Conservation (phyloP, 495 filamentous ascomycete genomes). For the Tuber microsphaerosporum region DNA sequence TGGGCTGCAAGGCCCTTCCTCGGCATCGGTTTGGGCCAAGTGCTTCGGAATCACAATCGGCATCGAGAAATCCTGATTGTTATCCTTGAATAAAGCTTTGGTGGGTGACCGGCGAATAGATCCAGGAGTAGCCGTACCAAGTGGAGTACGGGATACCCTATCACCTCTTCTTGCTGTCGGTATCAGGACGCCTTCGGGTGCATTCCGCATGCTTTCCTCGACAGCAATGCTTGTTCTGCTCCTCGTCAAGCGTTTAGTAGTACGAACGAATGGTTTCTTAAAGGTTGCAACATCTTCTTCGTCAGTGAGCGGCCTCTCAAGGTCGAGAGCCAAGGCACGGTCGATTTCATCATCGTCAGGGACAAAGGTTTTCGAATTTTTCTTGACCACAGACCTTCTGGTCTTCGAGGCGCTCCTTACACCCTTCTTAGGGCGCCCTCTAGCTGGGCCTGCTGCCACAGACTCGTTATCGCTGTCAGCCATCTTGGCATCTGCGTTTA, state of each 20-base stretch:
- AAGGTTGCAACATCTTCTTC: constrained; percentile 45
- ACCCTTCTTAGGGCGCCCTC: constrained; percentile 13
- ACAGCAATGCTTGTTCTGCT: constrained; percentile 28
- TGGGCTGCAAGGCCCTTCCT: not conserved
- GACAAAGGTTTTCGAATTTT: constrained; percentile 43
- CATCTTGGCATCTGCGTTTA: constrained; percentile 21
- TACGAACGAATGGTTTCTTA: constrained; percentile 36
- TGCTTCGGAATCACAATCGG: constrained; percentile 35
- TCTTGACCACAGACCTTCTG: constrained; percentile 50
- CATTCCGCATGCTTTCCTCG: constrained; percentile 26
- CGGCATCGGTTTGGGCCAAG: constrained; percentile 11
- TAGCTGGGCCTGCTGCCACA: constrained; percentile 2
- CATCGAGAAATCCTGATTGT: constrained; percentile 28
- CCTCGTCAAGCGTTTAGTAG: constrained; percentile 33
- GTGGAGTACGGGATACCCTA: constrained; percentile 17
- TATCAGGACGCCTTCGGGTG: constrained; percentile 23
- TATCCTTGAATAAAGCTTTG: constrained; percentile 27
- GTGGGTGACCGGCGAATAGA: constrained; percentile 11
- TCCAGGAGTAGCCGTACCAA: not conserved
- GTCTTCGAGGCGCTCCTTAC: constrained; percentile 46
- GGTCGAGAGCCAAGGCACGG: constrained; percentile 59
- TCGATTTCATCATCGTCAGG: constrained; percentile 62
- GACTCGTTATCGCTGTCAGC: constrained; percentile 22
- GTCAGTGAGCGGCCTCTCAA: constrained; percentile 54
- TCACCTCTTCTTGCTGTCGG: constrained; percentile 13